These are phyloP conservation scores for Inga laurina DNA, from an alignment of 306 rosid species.

Conservation along the genomic window DNA sequence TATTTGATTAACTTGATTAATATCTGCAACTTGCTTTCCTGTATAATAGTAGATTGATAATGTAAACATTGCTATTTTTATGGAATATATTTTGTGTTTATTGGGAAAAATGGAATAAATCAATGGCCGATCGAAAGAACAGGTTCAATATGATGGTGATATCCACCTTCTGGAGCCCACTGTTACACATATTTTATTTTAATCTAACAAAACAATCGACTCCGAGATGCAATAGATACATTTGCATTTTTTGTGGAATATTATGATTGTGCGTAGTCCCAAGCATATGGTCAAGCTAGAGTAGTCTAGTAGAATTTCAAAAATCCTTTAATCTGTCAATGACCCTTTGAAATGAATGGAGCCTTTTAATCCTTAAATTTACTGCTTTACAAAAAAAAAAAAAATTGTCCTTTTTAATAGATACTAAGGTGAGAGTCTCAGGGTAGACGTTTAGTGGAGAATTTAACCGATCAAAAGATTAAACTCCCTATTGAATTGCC, in stretches of 20 bases:
- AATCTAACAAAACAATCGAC: neutral
- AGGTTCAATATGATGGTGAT: conserved; percentile 1
- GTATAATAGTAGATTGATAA: conserved; percentile 23
- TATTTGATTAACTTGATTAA: neutral
- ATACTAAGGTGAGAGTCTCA: neutral
- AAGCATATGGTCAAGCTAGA: neutral
- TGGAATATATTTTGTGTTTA: conserved; percentile 9
- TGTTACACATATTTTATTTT: conserved; percentile 2
- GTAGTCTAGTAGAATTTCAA: neutral
- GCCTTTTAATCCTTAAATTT: neutral
- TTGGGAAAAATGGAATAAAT: conserved; percentile 5
- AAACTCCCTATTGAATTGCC: neutral
- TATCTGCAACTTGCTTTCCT: conserved; percentile 20
- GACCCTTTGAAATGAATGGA: too few species aligned
- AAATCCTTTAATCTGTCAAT: neutral
- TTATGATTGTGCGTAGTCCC: neutral
- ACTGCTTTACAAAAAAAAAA: neutral
- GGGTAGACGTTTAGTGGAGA: neutral
- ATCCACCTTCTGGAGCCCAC: neutral
- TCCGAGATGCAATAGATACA: neutral
- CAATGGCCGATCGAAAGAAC: neutral
- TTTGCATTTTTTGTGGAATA: neutral
- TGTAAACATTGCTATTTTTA: conserved; percentile 4
- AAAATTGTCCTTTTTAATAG: neutral
- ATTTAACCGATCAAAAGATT: neutral